Evolutionary conservation across 78 protist genomes (phyloP), one percentile per base, ranked within the genome.

Genomic region (Dictyostelium capitatum): DNA sequence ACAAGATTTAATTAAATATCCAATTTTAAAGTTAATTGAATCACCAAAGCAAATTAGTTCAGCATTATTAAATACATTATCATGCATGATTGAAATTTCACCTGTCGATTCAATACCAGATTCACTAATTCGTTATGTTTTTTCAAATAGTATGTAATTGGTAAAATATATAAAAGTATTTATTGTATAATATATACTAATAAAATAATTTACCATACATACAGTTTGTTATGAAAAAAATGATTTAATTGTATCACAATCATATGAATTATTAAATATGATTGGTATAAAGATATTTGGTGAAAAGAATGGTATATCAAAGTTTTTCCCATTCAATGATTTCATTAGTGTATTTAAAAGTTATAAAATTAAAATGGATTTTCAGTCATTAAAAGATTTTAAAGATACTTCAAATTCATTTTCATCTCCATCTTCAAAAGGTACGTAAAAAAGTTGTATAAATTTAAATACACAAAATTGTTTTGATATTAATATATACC

Each of bases 181-280:
- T 20, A 57, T 57, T 20, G 9, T 57, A 20, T 19, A 1, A 57
- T n/a, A 6, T 57, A 57, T 20, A n/a, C n/a, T n/a, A n/a, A n/a
- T 48, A 48, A 9, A 48, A 48, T 48, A 9, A 9, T 48, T 48
- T 48, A 9, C 53, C 53, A 9, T 48, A n/a, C n/a, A 2, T 9
- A 59, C 23, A 80, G 87, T 80, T 80, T 82, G 75, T 50, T 82
- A 59, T 65, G 79, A 82, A 67, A 30, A 64, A 17, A 74, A 82
- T 82, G 89, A 82, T 25, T 48, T 82, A 48, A 65, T 74, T 25
- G 79, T 82, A 23, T 82, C 70, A 46, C 47, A 67, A 82, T 64
- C 89, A 82, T 82, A 65, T 82, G 43, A 41, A 37, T 25, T 82
- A 50, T 30, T 82, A 47, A 23, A 59, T 7, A 15, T 50, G 1